Base-by-base conservation (phyloP, 805 yeast species). In the Starmerella vaccinii region DNA sequence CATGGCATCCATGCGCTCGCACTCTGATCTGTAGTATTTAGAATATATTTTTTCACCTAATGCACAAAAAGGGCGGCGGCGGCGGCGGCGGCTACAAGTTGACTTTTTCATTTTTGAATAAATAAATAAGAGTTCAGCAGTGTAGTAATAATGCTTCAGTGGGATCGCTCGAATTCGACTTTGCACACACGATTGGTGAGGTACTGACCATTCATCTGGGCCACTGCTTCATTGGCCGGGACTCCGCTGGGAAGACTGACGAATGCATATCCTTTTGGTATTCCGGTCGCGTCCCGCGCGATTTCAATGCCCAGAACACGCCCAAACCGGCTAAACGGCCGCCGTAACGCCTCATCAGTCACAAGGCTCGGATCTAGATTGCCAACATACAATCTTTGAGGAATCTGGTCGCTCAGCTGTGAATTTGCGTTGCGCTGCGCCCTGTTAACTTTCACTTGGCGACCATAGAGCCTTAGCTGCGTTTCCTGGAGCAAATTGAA, bases 321-420 rank as follows among this genome's bases (percentile, higher is more conserved):
- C 0, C 97, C 97, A 66, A 90, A 85, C 50, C 74, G 74, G 4
- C 75, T 67, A 59, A 89, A 82, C 1, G 86, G 76, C 10, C 75
- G 76, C 5, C 59, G 59, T 46, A 86, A 68, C 39, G 73, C 72
- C 47, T 71, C 70, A 49, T 75, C 81, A 62, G 82, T 94, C 1
- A 81, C 80, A 55, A 81, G 64, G 7, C 47, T 44, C 4, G 76
- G 77, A 61, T 80, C 84, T 50, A 87, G 68, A 57, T 81, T 80
- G 32, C 84, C 84, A 61, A 84, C 71, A 64, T 81, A 82, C 55
- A 85, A 64, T 62, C 81, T 78, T 29, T 87, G 76, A 72, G 8
- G 62, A 49, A 2, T 50, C 50, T 24, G 49, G 50, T 26, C 57
- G 50, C 22, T 49, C 54, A 44, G 53, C 12, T 12, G n/a, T 6